Evolutionary conservation across 768 basidiomycete species (phyloP).

Genomic region (Pulveroboletus frians): DNA sequence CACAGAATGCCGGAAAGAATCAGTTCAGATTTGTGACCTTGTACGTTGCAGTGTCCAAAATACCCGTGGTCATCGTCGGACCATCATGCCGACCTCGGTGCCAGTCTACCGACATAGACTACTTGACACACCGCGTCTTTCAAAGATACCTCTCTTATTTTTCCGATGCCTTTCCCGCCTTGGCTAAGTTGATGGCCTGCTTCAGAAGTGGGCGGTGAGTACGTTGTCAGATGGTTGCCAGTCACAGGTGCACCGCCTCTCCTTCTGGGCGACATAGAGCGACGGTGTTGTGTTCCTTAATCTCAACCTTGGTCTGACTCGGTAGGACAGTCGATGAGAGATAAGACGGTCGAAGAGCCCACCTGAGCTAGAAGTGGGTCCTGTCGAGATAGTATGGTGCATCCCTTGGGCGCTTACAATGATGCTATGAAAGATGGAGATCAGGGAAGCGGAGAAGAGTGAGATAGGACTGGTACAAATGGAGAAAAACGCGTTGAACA

Average conservation of each 20-base stretch:
- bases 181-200: slow-evolving; percentile 44
- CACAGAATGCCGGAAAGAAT: slow-evolving; percentile 45
- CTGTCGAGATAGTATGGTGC: slow-evolving; percentile 10
- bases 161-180: slow-evolving; percentile 45
- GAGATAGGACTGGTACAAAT: background rate
- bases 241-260: slow-evolving; percentile 14
- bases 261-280: slow-evolving; percentile 56
- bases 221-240: background rate
- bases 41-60: slow-evolving; percentile 61
- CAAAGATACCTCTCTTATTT: slow-evolving; percentile 37
- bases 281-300: slow-evolving; percentile 59
- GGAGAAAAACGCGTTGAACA: slow-evolving; percentile 3
- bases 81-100: slow-evolving; percentile 3
- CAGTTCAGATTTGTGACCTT: slow-evolving; percentile 50
- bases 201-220: slow-evolving; percentile 29
- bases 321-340: slow-evolving; percentile 6
- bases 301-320: slow-evolving; percentile 34
- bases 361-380: background rate
- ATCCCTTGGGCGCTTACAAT: slow-evolving; percentile 12
- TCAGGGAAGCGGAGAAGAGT: background rate
- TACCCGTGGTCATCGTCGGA: slow-evolving; percentile 39
- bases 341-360: background rate
- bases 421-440: background rate
- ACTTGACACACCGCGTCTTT: slow-evolving; percentile 57
- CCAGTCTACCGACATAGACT: slow-evolving; percentile 42